Conservation (phyloP, 1,284 basidiomycete species). For the Marasmius fiardii region DNA sequence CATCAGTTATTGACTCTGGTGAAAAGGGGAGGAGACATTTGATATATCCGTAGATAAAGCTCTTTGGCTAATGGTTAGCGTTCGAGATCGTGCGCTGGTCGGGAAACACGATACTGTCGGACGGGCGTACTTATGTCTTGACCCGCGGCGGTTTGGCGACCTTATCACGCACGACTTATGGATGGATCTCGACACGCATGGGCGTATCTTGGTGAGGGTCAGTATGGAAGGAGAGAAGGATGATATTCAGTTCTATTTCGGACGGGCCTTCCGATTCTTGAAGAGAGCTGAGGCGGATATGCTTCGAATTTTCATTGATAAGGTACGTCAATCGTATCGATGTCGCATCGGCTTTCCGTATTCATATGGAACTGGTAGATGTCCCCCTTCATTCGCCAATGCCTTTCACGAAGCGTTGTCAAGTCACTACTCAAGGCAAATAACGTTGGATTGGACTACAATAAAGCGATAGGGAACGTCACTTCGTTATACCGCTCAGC, state of each 20-base stretch:
- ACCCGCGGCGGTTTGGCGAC: conserved; percentile 87
- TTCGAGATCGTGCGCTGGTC: conserved; percentile 86
- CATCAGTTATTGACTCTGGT: conserved; percentile 6
- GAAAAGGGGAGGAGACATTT: conserved; percentile 91
- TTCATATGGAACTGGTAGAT: conserved; percentile 53
- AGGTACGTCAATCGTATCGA: conserved; percentile 48
- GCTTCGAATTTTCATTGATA: conserved; percentile 96
- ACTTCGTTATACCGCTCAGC: conserved; percentile 80
- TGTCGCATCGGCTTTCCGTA: background rate
- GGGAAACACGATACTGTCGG: conserved; percentile 93
- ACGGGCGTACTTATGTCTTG: conserved; percentile 88
- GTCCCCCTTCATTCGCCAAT: conserved; percentile 91
- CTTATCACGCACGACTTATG: conserved; percentile 90
- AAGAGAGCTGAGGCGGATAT: conserved; percentile 96
- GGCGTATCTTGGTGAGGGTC: conserved; percentile 83
- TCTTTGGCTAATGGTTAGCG: conserved; percentile 95
- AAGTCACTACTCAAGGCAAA: conserved; percentile 74
- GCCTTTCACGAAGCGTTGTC: conserved; percentile 76
- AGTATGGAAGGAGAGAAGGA: conserved; percentile 99
- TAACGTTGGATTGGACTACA: conserved; percentile 70
- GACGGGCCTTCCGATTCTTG: conserved; percentile 90
- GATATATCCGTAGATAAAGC: conserved; percentile 89
- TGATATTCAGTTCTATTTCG: conserved; percentile 97
- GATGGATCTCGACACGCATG: conserved; percentile 88
- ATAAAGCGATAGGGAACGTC: conserved; percentile 77